Percentiles rank a stretch among this genome's conserved stretches.
phyloP scores from a whole-genome alignment of 2,329 filamentous ascomycete species.

The Colletotrichum lentis region DNA sequence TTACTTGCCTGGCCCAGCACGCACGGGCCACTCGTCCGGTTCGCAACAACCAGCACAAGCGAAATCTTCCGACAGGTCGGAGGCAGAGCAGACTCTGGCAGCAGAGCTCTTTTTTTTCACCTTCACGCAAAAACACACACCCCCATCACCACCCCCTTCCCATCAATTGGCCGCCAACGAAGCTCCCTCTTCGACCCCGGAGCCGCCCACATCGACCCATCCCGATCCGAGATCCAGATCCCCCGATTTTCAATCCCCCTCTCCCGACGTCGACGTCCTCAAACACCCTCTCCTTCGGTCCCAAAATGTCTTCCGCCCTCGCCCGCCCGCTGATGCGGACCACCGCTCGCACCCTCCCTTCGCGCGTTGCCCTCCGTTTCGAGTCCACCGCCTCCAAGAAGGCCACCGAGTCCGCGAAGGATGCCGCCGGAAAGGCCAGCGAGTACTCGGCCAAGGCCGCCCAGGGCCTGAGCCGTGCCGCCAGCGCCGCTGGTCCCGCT shows the following conservation, averaged over 20 bases:
- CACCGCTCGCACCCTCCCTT: slow-evolving; percentile 55
- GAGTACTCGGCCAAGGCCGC: slow-evolving; percentile 71
- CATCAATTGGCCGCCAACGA: slow-evolving; percentile 49
- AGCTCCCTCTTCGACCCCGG: slow-evolving; percentile 42
- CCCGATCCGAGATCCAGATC: slow-evolving; percentile 29
- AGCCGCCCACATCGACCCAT: slow-evolving; percentile 43
- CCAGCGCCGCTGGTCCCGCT: slow-evolving; percentile 80
- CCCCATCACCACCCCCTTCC: slow-evolving; percentile 40
- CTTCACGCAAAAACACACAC: slow-evolving; percentile 38
- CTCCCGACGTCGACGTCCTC: slow-evolving; percentile 23
- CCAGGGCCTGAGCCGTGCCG: slow-evolving; percentile 83
- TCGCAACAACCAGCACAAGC: slow-evolving; percentile 44
- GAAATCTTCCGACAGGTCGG: slow-evolving; percentile 55
- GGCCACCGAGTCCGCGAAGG: slow-evolving; percentile 55
- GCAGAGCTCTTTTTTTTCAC: slow-evolving; percentile 38
- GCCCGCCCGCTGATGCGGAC: slow-evolving; percentile 58
- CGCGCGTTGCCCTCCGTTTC: slow-evolving; percentile 62
- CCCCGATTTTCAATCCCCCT: slow-evolving; percentile 28
- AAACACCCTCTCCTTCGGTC: slow-evolving; percentile 1
- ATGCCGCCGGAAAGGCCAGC: slow-evolving; percentile 53
- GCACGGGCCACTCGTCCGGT: slow-evolving; percentile 36
- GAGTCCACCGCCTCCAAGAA: slow-evolving; percentile 65
- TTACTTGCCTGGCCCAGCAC: slow-evolving; percentile 10
- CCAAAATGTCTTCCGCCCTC: slow-evolving; percentile 47
- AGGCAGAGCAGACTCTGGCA: slow-evolving; percentile 35